phyloP scores from a whole-genome alignment of 2,329 filamentous ascomycete genomes.

The Dichotomopilus funicola region DNA sequence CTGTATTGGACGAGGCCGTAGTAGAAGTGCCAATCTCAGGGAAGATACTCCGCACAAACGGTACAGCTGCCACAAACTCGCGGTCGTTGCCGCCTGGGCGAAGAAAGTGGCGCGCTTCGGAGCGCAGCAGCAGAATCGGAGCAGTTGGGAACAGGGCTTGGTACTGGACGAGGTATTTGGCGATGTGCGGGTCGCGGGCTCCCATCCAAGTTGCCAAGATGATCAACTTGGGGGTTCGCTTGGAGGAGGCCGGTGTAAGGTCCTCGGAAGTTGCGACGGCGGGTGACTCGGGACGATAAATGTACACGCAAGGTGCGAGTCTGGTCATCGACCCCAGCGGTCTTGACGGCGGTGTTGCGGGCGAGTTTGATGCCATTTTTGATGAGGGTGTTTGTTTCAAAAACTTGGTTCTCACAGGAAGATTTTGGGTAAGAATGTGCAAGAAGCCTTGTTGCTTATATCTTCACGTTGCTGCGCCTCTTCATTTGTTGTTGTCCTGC shows the following conservation, averaged over 20 bases:
- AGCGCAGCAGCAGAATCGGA: conserved; percentile 27
- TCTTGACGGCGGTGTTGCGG: conserved; percentile 13
- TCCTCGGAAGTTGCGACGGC: neutral
- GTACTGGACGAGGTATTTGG: conserved; percentile 30
- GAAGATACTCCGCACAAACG: conserved; percentile 18
- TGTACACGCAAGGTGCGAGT: conserved; percentile 33
- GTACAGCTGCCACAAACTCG: conserved; percentile 19
- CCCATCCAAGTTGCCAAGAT: conserved; percentile 31
- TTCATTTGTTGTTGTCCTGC: too few relatives aligned
- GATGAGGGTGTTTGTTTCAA: too few relatives aligned
- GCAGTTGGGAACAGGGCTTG: conserved; percentile 27
- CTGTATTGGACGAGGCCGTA: neutral
- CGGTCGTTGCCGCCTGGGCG: conserved; percentile 4
- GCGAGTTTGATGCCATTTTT: conserved; percentile 26
- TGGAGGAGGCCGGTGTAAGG: neutral
- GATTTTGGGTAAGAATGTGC: too few relatives aligned
- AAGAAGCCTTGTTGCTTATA: too few relatives aligned
- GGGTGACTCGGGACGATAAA: conserved; percentile 28
- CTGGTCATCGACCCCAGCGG: conserved; percentile 33
- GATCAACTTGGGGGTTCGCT: conserved; percentile 25
- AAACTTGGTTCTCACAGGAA: too few relatives aligned
- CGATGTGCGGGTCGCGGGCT: conserved; percentile 29
- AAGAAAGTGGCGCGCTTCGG: conserved; percentile 24
- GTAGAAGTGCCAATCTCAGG: neutral
- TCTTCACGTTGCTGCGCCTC: too few relatives aligned